Evolutionary conservation across 495 filamentous ascomycete genomes (phyloP), one percentile per base, ranked within the genome.

Genomic region (Penicillium argentinense): DNA sequence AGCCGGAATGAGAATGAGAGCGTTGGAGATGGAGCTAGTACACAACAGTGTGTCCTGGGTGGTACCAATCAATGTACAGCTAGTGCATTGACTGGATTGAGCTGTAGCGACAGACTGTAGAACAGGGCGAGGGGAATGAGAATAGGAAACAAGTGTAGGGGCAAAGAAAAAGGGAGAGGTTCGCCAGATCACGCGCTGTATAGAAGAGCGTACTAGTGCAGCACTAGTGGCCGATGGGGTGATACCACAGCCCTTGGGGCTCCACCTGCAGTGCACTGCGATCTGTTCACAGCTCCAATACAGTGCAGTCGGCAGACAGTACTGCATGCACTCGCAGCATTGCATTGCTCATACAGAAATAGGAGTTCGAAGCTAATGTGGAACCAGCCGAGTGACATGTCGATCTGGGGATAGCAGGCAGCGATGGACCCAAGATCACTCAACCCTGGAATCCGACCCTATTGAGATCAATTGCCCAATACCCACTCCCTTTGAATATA

Each of bases 341-440:
- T n/a, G n/a, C n/a, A n/a, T n/a, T n/a, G n/a, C n/a, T n/a, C n/a
- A n/a, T n/a, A n/a, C n/a, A n/a, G n/a, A n/a, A n/a, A n/a, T n/a
- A 29, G 13, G 18, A 9, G 18, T 1, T 17, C 11, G 5, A 38
- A 36, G 24, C 39, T 41, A 3, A 11, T 25, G 39, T 38, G 32
- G 34, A 36, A 28, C 32, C 18, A 27, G 22, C 9, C 14, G 23
- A 21, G 11, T 19, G 49, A 58, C 29, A 36, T 47, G 54, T 52
- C 51, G 32, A 55, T 61, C 57, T 39, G 44, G 54, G 51, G 47
- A 55, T 33, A 32, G 1, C n/a, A n/a, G n/a, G n/a, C n/a, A n/a
- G n/a, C n/a, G n/a, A n/a, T n/a, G n/a, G n/a, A n/a, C n/a, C n/a
- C n/a, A n/a, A n/a, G n/a, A n/a, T n/a, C n/a, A n/a, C n/a, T n/a